Evolutionary conservation across 139 green algal genomes (phyloP), one percentile per base, ranked within the genome.

Genomic region (Astrephomene gubernaculifera): DNA sequence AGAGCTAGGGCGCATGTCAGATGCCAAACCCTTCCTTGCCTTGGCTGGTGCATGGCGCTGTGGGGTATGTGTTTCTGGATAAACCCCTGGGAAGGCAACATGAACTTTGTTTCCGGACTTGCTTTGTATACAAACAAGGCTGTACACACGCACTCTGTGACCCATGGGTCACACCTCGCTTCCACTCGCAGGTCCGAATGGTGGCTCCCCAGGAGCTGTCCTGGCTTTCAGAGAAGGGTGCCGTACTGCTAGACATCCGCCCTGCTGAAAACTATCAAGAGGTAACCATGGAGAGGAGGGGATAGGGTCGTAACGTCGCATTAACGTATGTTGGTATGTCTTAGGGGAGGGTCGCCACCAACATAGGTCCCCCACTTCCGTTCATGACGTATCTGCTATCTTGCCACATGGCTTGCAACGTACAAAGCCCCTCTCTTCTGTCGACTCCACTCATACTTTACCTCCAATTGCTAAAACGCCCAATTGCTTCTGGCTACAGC

Each of bases 241-340:
- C 81, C 17, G 43, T 89, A 24, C 36, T 95, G 4, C 68, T 95
- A 4, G 92, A 95, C 80, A 83, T 94, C 14, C 57, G 92, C 36
- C 92, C 92, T 44, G 64, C 54, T 7, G 36, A 57, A 33, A 89
- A 92, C 68, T 93, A 90, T 57, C n/a, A 53, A 1, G 39, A 72
- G 63, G 74, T 74, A 53, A 57, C 14, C 49, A n/a, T n/a, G n/a
- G n/a, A n/a, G n/a, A n/a, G n/a, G n/a, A n/a, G n/a, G n/a, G n/a
- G n/a, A n/a, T n/a, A n/a, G n/a, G n/a, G n/a, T n/a, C n/a, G n/a
- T n/a, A n/a, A n/a, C n/a, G n/a, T n/a, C n/a, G n/a, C n/a, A n/a
- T n/a, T n/a, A n/a, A n/a, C n/a, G n/a, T n/a, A n/a, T n/a, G n/a
- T n/a, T n/a, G n/a, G n/a, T n/a, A n/a, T n/a, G n/a, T n/a, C n/a